Evolutionary conservation across 768 basidiomycete species (phyloP), one percentile per base, ranked within the genome.

Genomic region (Termitomyces sp.): DNA sequence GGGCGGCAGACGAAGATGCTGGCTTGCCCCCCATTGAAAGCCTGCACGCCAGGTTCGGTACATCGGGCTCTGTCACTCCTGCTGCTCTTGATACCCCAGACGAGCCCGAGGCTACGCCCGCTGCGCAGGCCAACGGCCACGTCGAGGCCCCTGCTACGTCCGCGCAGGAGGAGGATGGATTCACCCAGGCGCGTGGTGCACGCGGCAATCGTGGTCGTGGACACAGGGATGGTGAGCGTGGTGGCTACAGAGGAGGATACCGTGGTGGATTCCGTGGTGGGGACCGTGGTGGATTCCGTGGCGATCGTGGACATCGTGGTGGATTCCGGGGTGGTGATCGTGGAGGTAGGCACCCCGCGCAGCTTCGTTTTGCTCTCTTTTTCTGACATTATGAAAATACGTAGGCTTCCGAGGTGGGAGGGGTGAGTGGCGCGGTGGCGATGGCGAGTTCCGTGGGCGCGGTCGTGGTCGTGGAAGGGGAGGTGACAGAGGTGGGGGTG

Each of bases 1-100:
- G 92, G 92, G 90, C 92, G 16, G 86, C 85, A 45, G 90, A 92
- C 59, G 89, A 91, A n/a, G 88, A 89, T 63, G 84, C 79, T 18
- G 90, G 83, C 6, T 82, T 94, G 16, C 92, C 92, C n/a, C 79
- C 90, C 1, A 88, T 94, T 55, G 86, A 86, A 7, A 83, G 82
- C 52, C 79, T 93, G 32, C 91, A 93, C 60, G 88, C 89, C 49
- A 85, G 84, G 65, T 92, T 93, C 68, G 89, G 87, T 7, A 84
- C 86, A 13, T 90, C 91, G 44, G 88, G 86, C 7, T 82, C 87
- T 33, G 84, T 79, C n/a, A 89, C 88, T 0, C 89, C 91, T 28
- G 80, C 78, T 50, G 64, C 51, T 71, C 9, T 63, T 61, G 76
- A 69, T 56, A 62, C 67, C 15, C 65, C 69, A 55, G 68, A 54